Percentiles rank a stretch among this genome's conserved stretches.
phyloP scores from a whole-genome alignment of 257 asterid species.

The Cynanchum wilfordii region DNA sequence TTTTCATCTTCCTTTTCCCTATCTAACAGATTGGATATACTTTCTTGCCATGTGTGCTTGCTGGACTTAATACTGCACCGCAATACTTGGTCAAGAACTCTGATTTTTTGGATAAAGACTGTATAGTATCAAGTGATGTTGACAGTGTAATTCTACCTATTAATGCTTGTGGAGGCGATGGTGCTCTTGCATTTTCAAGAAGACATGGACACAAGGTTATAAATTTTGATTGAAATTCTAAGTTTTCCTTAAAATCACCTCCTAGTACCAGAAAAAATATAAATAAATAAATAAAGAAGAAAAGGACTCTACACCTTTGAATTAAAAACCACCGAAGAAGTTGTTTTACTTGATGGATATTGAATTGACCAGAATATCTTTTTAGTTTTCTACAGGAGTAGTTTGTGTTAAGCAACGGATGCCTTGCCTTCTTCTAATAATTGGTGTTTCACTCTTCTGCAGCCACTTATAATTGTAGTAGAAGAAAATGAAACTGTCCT shows the following conservation, averaged over 20 bases:
- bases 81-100: slow-evolving; percentile 47
- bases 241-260: background rate
- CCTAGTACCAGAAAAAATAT: no score
- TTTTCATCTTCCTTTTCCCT: background rate
- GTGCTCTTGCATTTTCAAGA: slow-evolving; percentile 61
- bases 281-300: background rate
- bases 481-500: slow-evolving; percentile 88
- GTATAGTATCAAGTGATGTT: slow-evolving; percentile 64
- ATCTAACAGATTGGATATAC: slow-evolving; percentile 73
- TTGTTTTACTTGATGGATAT: background rate
- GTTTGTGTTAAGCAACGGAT: background rate
- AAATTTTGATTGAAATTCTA: background rate
- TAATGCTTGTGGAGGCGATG: slow-evolving; percentile 90
- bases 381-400: background rate
- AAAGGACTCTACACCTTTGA: background rate
- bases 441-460: slow-evolving; percentile 27
- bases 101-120: slow-evolving; percentile 26
- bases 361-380: background rate
- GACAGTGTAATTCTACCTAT: slow-evolving; percentile 85
- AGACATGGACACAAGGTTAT: slow-evolving; percentile 45
- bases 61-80: slow-evolving; percentile 84
- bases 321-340: background rate
- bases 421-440: background rate
- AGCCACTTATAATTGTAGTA: slow-evolving; percentile 79
- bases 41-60: slow-evolving; percentile 97